These are phyloP conservation scores for Linanthus parryae DNA, from an alignment of 148 eudicot species.

Conservation along the genomic window DNA sequence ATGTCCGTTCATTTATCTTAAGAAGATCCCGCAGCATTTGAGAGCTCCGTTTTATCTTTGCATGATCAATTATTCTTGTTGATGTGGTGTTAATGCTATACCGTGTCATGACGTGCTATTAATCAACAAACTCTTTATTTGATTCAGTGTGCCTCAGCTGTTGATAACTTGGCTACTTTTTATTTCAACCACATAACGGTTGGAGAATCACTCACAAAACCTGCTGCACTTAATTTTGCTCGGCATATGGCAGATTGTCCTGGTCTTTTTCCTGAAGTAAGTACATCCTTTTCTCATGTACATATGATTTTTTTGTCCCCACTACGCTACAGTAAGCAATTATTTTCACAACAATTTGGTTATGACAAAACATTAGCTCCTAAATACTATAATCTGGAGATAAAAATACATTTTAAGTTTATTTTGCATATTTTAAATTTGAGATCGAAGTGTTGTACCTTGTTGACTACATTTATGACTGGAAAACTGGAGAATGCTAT, in stretches of 20 bases:
- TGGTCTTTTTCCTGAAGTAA: slow-evolving; percentile 82
- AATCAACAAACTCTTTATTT: slow-evolving; percentile 2
- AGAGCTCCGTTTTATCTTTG: background rate
- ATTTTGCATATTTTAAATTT: no score
- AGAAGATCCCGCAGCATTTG: no score
- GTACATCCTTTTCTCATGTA: slow-evolving; percentile 16
- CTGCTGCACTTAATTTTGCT: slow-evolving; percentile 76
- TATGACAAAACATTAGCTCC: no score
- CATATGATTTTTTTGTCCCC: no score
- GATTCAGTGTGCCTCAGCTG: slow-evolving; percentile 88
- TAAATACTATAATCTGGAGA: no score
- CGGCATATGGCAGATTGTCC: slow-evolving; percentile 85
- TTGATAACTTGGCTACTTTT: slow-evolving; percentile 83
- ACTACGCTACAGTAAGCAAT: no score
- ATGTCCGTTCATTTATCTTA: no score
- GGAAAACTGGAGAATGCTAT: no score
- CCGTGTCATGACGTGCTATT: background rate
- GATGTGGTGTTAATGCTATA: background rate
- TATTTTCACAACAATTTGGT: no score
- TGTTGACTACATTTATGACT: no score
- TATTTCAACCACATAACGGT: slow-evolving; percentile 89
- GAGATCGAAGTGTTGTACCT: no score
- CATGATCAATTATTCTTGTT: slow-evolving; percentile 2
- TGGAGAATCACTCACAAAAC: slow-evolving; percentile 79
- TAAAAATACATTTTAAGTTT: no score